Percentiles rank a stretch among this genome's conserved stretches.
phyloP scores from a whole-genome alignment of 2,329 filamentous ascomycete species.

The Dactylonectria macrodidyma region DNA sequence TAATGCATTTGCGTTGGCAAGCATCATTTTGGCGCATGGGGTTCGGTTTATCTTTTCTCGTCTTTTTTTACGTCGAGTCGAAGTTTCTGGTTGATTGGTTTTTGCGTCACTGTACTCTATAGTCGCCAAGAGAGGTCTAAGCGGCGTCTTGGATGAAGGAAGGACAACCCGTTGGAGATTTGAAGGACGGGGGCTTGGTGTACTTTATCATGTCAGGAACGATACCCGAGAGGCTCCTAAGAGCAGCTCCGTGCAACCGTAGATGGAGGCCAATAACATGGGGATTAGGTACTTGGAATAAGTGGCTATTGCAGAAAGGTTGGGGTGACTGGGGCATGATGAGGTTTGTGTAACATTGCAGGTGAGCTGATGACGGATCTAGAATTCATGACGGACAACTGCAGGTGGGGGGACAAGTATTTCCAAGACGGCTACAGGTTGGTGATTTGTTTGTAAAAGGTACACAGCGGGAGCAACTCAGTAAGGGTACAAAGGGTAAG shows the following conservation, averaged over 20 bases:
- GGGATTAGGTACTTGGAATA: constrained; percentile 21
- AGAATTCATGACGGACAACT: background rate
- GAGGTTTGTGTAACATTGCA: constrained; percentile 15
- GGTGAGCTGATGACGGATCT: constrained; percentile 7
- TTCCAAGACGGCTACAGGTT: background rate
- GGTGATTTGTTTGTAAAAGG: background rate
- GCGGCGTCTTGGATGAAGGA: constrained; percentile 34
- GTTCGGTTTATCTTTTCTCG: constrained; percentile 27
- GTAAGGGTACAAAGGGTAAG: background rate
- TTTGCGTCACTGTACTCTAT: constrained; percentile 40
- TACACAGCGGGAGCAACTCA: background rate
- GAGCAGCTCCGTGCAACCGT: constrained; percentile 37
- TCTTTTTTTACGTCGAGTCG: constrained; percentile 18
- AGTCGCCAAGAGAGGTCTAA: constrained; percentile 23
- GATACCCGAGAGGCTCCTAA: constrained; percentile 48
- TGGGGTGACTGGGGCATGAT: background rate
- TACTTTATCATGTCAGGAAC: constrained; percentile 48
- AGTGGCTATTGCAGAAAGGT: constrained; percentile 12
- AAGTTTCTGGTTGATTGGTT: constrained; percentile 14
- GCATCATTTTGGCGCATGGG: constrained; percentile 47
- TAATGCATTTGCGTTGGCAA: constrained; percentile 45
- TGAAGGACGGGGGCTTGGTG: constrained; percentile 38
- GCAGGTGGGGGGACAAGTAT: background rate
- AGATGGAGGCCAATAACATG: constrained; percentile 13
- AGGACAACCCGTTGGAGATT: constrained; percentile 16